Evolutionary conservation across 169 alveolate species (phyloP).

Genomic region (Hepatocystis sp.): DNA sequence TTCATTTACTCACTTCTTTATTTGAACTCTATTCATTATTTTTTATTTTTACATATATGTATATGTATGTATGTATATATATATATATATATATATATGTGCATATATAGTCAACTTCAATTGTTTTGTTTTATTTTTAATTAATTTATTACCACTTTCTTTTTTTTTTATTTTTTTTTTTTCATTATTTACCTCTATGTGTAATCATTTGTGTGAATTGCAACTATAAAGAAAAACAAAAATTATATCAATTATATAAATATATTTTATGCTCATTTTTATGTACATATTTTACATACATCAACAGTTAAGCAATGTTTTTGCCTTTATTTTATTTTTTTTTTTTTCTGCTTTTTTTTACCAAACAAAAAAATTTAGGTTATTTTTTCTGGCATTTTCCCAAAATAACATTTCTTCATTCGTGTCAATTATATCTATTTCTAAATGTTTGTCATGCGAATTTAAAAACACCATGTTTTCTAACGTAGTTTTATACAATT

Average conservation of each 20-base stretch:
- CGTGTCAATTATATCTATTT: slow-evolving; percentile 38
- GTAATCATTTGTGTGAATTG: slow-evolving; percentile 18
- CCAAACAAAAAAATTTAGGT: slow-evolving; percentile 25
- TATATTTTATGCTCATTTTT: no score
- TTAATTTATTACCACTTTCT: neutral
- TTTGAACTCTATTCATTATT: no score
- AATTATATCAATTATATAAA: slow-evolving; percentile 1
- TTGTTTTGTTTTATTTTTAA: slow-evolving; percentile 1
- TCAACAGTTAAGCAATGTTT: no score
- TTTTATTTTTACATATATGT: slow-evolving; percentile 1
- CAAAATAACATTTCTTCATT: slow-evolving; percentile 55
- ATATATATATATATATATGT: neutral
- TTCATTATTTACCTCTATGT: neutral
- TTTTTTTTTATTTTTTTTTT: slow-evolving; percentile 6
- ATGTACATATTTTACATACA: no score
- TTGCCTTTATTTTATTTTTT: neutral
- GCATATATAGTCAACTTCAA: neutral
- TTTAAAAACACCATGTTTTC: slow-evolving; percentile 29
- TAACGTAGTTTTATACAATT: slow-evolving; percentile 7
- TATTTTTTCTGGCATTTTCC: slow-evolving; percentile 20
- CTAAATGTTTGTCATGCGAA: slow-evolving; percentile 9
- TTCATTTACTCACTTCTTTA: no score
- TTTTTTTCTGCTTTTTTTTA: slow-evolving; percentile 2
- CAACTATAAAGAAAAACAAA: slow-evolving; percentile 21
- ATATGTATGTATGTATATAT: neutral